These are phyloP conservation scores for Moelleriella libera DNA, from an alignment of 2,329 filamentous ascomycete genomes.

Conservation along the genomic window DNA sequence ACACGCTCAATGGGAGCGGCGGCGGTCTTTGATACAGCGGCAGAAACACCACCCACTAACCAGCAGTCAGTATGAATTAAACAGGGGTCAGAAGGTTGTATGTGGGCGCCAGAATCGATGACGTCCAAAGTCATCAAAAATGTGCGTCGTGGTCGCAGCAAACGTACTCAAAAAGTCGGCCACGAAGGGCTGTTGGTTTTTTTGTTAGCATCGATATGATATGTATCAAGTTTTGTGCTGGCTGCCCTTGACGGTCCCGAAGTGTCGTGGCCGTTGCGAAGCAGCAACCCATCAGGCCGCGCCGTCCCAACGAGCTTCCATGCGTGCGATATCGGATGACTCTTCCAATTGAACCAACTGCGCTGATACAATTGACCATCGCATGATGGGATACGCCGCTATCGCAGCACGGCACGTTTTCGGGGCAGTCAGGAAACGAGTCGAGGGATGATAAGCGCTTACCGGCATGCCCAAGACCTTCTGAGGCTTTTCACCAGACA, in stretches of 20 bases:
- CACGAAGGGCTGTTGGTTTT: conserved; percentile 60
- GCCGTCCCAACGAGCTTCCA: neutral
- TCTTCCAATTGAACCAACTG: neutral
- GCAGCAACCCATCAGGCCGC: too few relatives aligned
- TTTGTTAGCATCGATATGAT: too few relatives aligned
- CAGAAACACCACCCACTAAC: conserved; percentile 98
- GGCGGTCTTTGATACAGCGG: conserved; percentile 99
- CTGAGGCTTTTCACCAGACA: conserved; percentile 39
- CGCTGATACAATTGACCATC: conserved; percentile 7
- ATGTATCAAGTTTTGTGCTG: too few relatives aligned
- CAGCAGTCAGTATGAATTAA: conserved; percentile 5
- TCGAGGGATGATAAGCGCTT: conserved; percentile 21
- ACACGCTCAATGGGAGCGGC: conserved; percentile 99
- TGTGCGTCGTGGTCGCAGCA: neutral
- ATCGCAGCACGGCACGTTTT: neutral
- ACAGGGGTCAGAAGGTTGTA: neutral
- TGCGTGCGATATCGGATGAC: neutral
- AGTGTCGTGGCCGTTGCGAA: too few relatives aligned
- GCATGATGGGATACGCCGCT: neutral
- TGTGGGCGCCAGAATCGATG: conserved; percentile 6
- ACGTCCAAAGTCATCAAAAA: neutral
- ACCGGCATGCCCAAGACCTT: conserved; percentile 56
- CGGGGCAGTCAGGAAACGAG: conserved; percentile 1
- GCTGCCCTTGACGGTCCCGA: too few relatives aligned
- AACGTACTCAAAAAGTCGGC: conserved; percentile 98